These are phyloP conservation scores for Sparassis latifolia DNA, from an alignment of 1,284 basidiomycete species.

Conservation along the genomic window DNA sequence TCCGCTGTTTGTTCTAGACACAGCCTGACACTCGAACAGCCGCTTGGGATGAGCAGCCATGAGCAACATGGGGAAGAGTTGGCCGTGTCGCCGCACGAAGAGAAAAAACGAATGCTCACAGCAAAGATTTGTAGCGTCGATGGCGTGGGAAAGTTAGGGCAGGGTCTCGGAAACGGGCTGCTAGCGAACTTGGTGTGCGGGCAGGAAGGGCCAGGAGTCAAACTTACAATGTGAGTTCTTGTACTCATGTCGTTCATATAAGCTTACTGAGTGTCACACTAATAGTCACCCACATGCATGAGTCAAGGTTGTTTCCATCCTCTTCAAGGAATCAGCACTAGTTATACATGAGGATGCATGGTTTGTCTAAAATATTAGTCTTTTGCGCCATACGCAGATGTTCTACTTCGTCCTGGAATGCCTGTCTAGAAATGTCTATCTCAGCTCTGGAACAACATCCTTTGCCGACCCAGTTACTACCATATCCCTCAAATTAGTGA, in stretches of 20 bases:
- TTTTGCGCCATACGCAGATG: no score
- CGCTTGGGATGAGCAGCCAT: constrained; percentile 55
- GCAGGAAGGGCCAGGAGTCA: no score
- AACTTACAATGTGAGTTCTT: no score
- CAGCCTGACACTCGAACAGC: constrained; percentile 84
- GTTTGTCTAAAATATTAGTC: no score
- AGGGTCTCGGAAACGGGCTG: constrained; percentile 7
- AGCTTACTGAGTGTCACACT: no score
- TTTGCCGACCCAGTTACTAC: constrained; percentile 55
- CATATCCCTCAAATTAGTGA: constrained; percentile 67
- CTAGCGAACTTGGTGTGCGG: no score
- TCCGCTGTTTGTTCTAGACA: constrained; percentile 62
- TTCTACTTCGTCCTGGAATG: no score
- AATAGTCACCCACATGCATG: no score
- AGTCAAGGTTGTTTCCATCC: no score
- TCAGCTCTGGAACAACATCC: constrained; percentile 63
- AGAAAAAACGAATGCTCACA: constrained; percentile 14
- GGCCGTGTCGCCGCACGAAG: constrained; percentile 77
- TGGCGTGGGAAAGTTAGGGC: constrained; percentile 27
- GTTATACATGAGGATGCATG: no score
- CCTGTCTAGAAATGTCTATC: background rate
- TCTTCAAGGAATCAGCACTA: no score
- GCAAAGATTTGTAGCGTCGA: constrained; percentile 5
- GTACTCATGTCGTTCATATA: no score
- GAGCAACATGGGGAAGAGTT: constrained; percentile 80